These are phyloP conservation scores for Brasilioporus rufonigricans DNA, from an alignment of 768 basidiomycete genomes.

Conservation along the genomic window DNA sequence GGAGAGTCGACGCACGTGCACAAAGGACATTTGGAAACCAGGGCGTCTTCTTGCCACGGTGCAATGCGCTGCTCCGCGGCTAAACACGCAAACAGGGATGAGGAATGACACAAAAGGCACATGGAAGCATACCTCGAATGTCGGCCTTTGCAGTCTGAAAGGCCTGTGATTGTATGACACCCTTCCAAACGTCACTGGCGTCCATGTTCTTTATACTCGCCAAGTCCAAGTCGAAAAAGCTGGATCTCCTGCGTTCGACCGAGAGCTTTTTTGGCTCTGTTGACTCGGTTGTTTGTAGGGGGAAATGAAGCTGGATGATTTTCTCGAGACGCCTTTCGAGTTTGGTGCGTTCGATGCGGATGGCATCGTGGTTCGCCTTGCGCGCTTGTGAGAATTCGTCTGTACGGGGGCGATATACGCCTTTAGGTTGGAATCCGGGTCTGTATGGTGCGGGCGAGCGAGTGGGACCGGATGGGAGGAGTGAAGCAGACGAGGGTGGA, in stretches of 20 bases:
- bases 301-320: slow-evolving; percentile 72
- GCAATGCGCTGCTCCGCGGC: slow-evolving; percentile 90
- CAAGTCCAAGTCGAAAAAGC: slow-evolving; percentile 72
- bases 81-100: slow-evolving; percentile 23
- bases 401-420: slow-evolving; percentile 75
- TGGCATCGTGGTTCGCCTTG: slow-evolving; percentile 37
- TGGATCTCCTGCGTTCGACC: slow-evolving; percentile 48
- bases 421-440: slow-evolving; percentile 91
- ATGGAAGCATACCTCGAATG: slow-evolving; percentile 55
- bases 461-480: slow-evolving; percentile 20
- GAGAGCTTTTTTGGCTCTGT: slow-evolving; percentile 1
- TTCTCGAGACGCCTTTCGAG: slow-evolving; percentile 88
- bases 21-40: slow-evolving; percentile 77
- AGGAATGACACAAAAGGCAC: not conserved
- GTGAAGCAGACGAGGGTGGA: slow-evolving; percentile 19
- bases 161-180: slow-evolving; percentile 47
- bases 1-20: slow-evolving; percentile 58
- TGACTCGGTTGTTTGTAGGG: slow-evolving; percentile 26
- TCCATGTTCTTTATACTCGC: slow-evolving; percentile 56
- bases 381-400: slow-evolving; percentile 66
- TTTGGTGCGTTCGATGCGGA: slow-evolving; percentile 77
- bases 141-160: slow-evolving; percentile 52
- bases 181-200: slow-evolving; percentile 69
- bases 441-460: slow-evolving; percentile 65
- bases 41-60: slow-evolving; percentile 87